A percentile compares a stretch with the other conserved stretches of the same genome.
Evolutionary conservation across 2,329 filamentous ascomycete genomes (phyloP).

Genomic region (Hypomyces perniciosus): DNA sequence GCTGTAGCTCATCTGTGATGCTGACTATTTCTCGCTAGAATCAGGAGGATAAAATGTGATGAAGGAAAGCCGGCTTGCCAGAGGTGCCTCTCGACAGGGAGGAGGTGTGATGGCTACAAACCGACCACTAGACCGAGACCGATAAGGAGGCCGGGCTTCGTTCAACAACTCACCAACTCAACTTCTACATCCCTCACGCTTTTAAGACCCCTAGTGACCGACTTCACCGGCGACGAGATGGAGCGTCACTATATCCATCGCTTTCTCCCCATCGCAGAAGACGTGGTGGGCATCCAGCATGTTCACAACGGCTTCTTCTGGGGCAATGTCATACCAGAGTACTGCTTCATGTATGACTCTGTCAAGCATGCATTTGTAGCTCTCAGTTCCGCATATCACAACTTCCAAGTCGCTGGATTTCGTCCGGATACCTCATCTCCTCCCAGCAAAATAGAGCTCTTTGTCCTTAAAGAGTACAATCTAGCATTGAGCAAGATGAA

Average conservation of each 20-base stretch:
- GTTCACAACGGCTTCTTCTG: slow-evolving; percentile 26
- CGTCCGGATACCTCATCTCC: slow-evolving; percentile 13
- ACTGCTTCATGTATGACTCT: slow-evolving; percentile 24
- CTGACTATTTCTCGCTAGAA: slow-evolving; percentile 16
- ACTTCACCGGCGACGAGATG: slow-evolving; percentile 29
- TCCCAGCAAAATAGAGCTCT: slow-evolving; percentile 26
- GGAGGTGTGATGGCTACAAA: slow-evolving; percentile 32
- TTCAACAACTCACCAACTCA: slow-evolving; percentile 3
- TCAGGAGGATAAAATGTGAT: slow-evolving; percentile 31
- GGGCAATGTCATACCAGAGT: slow-evolving; percentile 24
- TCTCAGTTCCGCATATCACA: slow-evolving; percentile 26
- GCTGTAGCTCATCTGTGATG: background rate
- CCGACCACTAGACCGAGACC: slow-evolving; percentile 8
- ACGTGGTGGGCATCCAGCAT: slow-evolving; percentile 24
- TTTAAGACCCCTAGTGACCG: slow-evolving; percentile 28
- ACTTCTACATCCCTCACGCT: slow-evolving; percentile 4
- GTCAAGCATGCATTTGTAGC: slow-evolving; percentile 30
- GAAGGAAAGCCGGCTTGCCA: slow-evolving; percentile 29
- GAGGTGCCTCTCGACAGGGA: slow-evolving; percentile 29
- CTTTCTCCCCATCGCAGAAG: slow-evolving; percentile 26
- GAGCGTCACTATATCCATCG: slow-evolving; percentile 32
- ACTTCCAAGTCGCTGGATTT: slow-evolving; percentile 16
- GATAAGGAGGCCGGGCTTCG: slow-evolving; percentile 2
- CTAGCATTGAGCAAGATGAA: slow-evolving; percentile 29
- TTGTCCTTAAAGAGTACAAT: slow-evolving; percentile 35